Percentiles rank a stretch among this genome's conserved stretches.
Conservation (phyloP, 495 filamentous ascomycete genomes). For the Hypoxylon perforatum region DNA sequence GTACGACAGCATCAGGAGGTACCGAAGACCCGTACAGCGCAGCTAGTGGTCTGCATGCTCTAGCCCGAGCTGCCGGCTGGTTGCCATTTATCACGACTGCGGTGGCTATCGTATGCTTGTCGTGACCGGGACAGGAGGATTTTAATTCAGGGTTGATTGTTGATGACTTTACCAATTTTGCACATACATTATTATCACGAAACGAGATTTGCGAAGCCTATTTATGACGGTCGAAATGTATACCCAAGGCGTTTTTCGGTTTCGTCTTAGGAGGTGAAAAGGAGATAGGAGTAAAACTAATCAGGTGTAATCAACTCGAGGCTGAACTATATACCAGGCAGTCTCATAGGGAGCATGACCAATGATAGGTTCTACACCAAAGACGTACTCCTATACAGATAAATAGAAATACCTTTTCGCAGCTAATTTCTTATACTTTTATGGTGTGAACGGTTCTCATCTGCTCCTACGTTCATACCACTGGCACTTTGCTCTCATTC, state of each 20-base stretch:
- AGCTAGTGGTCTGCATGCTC: constrained; percentile 45
- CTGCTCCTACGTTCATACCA: too few relatives aligned
- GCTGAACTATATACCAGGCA: background rate
- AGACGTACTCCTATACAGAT: too few relatives aligned
- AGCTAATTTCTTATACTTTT: too few relatives aligned
- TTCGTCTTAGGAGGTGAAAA: background rate
- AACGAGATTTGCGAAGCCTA: constrained; percentile 1
- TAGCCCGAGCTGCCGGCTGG: constrained; percentile 66
- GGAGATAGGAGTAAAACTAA: background rate
- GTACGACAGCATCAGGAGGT: constrained; percentile 75
- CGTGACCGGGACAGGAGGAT: constrained; percentile 2
- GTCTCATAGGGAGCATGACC: too few relatives aligned
- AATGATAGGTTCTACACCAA: too few relatives aligned
- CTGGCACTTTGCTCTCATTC: too few relatives aligned
- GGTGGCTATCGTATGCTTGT: constrained; percentile 56
- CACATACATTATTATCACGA: constrained; percentile 6
- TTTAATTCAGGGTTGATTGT: background rate
- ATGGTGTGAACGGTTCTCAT: too few relatives aligned
- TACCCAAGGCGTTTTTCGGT: constrained; percentile 18
- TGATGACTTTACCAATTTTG: background rate
- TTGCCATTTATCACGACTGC: constrained; percentile 68
- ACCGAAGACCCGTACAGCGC: constrained; percentile 54
- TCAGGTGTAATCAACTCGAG: background rate
- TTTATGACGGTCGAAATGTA: constrained; percentile 26
- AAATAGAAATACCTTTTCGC: too few relatives aligned